Base-by-base conservation (phyloP, 2,329 filamentous ascomycete genomes). In the Sordariomycetes sp. region DNA sequence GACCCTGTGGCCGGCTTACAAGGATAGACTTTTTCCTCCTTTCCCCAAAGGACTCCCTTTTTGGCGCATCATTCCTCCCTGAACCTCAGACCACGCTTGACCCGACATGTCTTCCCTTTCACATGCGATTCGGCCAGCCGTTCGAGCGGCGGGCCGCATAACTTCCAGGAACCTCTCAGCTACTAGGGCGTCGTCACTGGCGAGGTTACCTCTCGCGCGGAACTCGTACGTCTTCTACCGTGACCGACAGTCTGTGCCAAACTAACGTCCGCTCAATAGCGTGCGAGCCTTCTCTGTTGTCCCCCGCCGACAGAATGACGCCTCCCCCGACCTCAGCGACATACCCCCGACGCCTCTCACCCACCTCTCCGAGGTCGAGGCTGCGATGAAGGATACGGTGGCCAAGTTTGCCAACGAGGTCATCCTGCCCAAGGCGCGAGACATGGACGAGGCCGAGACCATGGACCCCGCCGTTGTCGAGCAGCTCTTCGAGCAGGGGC, bases 391-490 rank as follows among this genome's bases (percentile, higher is more conserved):
- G 62, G 93, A 99, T 59, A 82, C 88, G 1, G 93, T 99, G 4
- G 85, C 85, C 65, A 96, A 94, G 73, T 97, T 97, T 67, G 91
- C 94, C 63, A 85, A 83, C 68, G 91, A 97, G 59, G 82, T 91
- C 34, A 88, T 99, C 64, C 83, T 92, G 56, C 94, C 94, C 58
- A 93, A 91, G 72, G 92, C 90, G 12, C 89, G 94, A 59, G 92
- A 96, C 20, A 99, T 99, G 94, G 94, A 99, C 71, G 94, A 99
- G 79, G 87, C 87, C 34, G 94, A 99, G 79, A 74, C 81, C 59
- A 97, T 99, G 94, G 94, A 97, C 71, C 86, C 90, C 0, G 71
- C 80, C 1, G 74, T 99, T 8, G 88, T 99, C 6, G 91, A 96
- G 76, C 89, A 94, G 74, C 82, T 96, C 57, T 99, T 99, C 67